Conservation (phyloP, 2,329 filamentous ascomycete genomes). For the Colletotrichum chrysophilum region DNA sequence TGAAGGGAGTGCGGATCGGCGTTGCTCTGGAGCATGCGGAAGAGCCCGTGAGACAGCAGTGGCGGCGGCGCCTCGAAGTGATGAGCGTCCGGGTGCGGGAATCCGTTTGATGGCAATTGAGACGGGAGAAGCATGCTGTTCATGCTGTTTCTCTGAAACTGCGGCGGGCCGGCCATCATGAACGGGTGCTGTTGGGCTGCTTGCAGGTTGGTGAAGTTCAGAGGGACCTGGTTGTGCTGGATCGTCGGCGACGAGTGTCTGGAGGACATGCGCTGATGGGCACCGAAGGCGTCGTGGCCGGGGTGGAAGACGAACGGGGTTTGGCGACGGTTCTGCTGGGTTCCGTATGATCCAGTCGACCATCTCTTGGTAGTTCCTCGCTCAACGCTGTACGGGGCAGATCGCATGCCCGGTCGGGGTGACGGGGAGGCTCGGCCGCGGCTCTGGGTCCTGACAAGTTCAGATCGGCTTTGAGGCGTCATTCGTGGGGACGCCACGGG, state of each 20-base stretch:
- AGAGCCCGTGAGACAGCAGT: conserved; percentile 73
- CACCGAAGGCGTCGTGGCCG: conserved; percentile 62
- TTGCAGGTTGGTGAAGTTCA: conserved; percentile 61
- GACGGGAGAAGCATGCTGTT: conserved; percentile 62
- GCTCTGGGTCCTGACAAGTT: conserved; percentile 68
- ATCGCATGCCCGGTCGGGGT: conserved; percentile 69
- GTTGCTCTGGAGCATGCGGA: conserved; percentile 78
- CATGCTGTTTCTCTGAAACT: conserved; percentile 63
- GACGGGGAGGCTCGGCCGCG: conserved; percentile 75
- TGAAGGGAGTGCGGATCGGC: conserved; percentile 71
- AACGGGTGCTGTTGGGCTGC: conserved; percentile 61
- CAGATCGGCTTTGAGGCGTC: conserved; percentile 64
- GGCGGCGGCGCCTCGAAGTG: conserved; percentile 65
- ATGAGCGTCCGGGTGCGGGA: conserved; percentile 50
- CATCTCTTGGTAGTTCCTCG: conserved; percentile 73
- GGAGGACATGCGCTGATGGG: conserved; percentile 60
- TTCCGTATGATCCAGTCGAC: conserved; percentile 77
- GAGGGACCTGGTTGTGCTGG: conserved; percentile 51
- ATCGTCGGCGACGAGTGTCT: conserved; percentile 57
- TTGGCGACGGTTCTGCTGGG: conserved; percentile 58
- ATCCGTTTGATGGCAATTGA: conserved; percentile 47
- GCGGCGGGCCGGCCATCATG: conserved; percentile 55
- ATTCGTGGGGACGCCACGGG: conserved; percentile 75
- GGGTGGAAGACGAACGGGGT: conserved; percentile 69
- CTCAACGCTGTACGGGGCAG: conserved; percentile 75